A percentile compares a stretch with the other conserved stretches of the same genome.
phyloP scores from a whole-genome alignment of 345 rosid species.

The Euphorbia tirucalli region DNA sequence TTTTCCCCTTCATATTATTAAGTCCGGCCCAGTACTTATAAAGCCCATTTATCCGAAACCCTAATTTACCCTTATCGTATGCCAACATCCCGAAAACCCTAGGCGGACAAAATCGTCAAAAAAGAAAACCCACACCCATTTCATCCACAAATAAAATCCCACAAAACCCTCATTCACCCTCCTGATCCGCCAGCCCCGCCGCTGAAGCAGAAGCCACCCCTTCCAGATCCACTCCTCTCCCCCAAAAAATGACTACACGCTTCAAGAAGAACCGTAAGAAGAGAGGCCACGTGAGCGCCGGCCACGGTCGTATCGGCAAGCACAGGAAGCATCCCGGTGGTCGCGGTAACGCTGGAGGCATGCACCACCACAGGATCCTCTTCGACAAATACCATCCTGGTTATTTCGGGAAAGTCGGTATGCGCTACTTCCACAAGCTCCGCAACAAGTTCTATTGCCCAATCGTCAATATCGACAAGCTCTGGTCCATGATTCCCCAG shows the following conservation, averaged over 20 bases:
- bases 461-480: constrained; percentile 32
- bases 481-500: constrained; percentile 33
- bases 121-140: neutral
- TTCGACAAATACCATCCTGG: constrained; percentile 38
- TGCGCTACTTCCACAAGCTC: constrained; percentile 32
- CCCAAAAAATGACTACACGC: constrained; percentile 19
- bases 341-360: constrained; percentile 31
- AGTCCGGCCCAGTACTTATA: neutral
- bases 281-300: constrained; percentile 31
- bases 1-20: no score
- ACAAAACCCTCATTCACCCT: neutral
- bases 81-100: neutral
- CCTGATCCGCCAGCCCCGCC: neutral
- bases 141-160: neutral
- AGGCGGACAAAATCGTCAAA: constrained; percentile 11
- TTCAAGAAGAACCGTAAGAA: constrained; percentile 33
- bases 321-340: constrained; percentile 31
- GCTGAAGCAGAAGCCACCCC: neutral
- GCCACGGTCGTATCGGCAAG: constrained; percentile 30
- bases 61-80: neutral
- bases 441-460: constrained; percentile 29
- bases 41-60: neutral
- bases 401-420: constrained; percentile 31
- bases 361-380: constrained; percentile 36
- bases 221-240: neutral